Conservation (phyloP, 208 protist species). For the Angomonas desouzai region DNA sequence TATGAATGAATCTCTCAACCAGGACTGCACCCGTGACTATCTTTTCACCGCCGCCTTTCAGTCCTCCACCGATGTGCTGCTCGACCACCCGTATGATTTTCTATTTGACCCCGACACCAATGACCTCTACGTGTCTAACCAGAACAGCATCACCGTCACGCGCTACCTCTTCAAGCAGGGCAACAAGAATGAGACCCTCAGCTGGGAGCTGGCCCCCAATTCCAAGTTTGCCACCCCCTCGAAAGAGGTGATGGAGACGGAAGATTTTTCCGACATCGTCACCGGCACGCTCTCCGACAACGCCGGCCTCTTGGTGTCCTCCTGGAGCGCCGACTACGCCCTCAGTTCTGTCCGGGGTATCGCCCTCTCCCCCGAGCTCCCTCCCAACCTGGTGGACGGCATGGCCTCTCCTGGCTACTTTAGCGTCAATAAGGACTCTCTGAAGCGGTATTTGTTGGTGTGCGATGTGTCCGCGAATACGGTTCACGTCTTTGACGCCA, state of each 20-base stretch:
- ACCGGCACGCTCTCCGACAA: slow-evolving; percentile 29
- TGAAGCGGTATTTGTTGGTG: slow-evolving; percentile 73
- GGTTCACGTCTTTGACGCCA: slow-evolving; percentile 71
- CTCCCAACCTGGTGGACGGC: slow-evolving; percentile 62
- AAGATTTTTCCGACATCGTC: slow-evolving; percentile 6
- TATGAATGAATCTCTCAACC: slow-evolving; percentile 64
- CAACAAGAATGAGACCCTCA: slow-evolving; percentile 10
- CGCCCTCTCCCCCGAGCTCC: slow-evolving; percentile 69
- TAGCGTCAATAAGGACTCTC: slow-evolving; percentile 30
- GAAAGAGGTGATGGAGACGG: slow-evolving; percentile 5
- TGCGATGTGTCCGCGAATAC: slow-evolving; percentile 68
- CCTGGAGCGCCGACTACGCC: slow-evolving; percentile 64
- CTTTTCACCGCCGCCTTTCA: slow-evolving; percentile 70
- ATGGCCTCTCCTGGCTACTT: slow-evolving; percentile 46
- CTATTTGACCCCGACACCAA: slow-evolving; percentile 65
- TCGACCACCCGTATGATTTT: slow-evolving; percentile 87
- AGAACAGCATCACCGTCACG: slow-evolving; percentile 82
- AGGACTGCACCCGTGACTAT: slow-evolving; percentile 74
- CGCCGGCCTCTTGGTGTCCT: slow-evolving; percentile 71
- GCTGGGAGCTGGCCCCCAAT: slow-evolving; percentile 47
- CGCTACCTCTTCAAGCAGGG: slow-evolving; percentile 40
- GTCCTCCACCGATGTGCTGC: slow-evolving; percentile 55
- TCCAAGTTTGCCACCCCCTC: slow-evolving; percentile 29
- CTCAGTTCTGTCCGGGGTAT: slow-evolving; percentile 79
- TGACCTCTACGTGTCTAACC: slow-evolving; percentile 80